A percentile compares a stretch with the other conserved stretches of the same genome.
These are phyloP conservation scores for Porcisia hertigi DNA, from an alignment of 208 protist species.

Conservation along the genomic window DNA sequence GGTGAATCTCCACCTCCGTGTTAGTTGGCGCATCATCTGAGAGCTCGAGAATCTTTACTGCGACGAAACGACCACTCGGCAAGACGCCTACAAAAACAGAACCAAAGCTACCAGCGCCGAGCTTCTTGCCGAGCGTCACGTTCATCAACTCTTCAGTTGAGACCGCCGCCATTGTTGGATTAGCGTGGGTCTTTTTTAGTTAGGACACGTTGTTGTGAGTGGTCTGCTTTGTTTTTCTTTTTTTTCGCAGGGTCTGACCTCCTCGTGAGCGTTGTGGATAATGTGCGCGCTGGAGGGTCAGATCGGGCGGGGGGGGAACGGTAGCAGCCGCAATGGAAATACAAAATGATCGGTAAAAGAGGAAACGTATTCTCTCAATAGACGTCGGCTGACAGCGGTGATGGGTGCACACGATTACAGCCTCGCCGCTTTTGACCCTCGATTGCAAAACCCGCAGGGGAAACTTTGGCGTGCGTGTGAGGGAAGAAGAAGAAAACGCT, in stretches of 20 bases:
- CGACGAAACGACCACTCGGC: slow-evolving; percentile 86
- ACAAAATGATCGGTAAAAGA: neutral
- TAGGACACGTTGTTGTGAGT: neutral
- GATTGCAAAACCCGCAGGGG: neutral
- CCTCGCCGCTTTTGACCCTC: neutral
- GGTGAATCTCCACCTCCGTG: slow-evolving; percentile 91
- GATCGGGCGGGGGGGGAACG: neutral
- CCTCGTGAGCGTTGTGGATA: neutral
- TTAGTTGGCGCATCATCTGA: slow-evolving; percentile 79
- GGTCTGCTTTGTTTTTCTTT: neutral
- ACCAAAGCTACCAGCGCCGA: slow-evolving; percentile 89
- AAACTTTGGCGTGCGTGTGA: neutral
- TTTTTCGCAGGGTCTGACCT: too few species aligned
- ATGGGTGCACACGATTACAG: neutral
- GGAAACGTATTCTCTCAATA: neutral
- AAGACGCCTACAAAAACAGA: slow-evolving; percentile 89
- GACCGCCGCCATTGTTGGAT: slow-evolving; percentile 37
- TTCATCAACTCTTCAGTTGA: slow-evolving; percentile 69
- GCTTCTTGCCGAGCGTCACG: slow-evolving; percentile 87
- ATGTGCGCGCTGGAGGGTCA: neutral
- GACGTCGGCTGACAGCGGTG: too few species aligned
- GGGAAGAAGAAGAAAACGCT: neutral
- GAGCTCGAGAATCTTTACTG: slow-evolving; percentile 89
- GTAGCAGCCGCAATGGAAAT: neutral
- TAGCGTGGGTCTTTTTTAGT: neutral